Evolutionary conservation across 768 basidiomycete species (phyloP).

Genomic region (Tylopilus sp.): DNA sequence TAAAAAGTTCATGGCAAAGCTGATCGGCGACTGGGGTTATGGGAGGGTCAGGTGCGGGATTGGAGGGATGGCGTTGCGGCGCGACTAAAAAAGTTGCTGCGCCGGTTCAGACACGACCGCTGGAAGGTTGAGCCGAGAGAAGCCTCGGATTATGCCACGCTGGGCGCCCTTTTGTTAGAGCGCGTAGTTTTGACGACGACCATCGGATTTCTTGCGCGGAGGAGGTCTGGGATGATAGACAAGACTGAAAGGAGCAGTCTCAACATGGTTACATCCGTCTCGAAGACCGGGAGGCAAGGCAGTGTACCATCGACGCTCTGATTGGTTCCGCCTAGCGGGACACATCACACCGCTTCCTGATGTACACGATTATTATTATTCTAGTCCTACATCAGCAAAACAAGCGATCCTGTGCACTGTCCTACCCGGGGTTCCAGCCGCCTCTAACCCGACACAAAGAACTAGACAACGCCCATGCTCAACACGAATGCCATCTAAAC

Average conservation of each 20-base stretch:
- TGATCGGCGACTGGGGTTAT: not conserved
- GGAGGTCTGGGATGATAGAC: constrained; percentile 4
- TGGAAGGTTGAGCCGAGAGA: constrained; percentile 29
- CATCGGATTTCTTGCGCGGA: not conserved
- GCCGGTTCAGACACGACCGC: constrained; percentile 10
- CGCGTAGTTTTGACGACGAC: constrained; percentile 1
- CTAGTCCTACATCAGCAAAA: not conserved
- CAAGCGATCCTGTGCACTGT: not conserved
- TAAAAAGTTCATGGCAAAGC: constrained; percentile 29
- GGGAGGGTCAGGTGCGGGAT: not conserved
- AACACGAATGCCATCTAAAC: constrained; percentile 12
- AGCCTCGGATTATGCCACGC: constrained; percentile 33
- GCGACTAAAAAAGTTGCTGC: constrained; percentile 10
- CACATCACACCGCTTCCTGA: not conserved
- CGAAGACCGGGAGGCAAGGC: constrained; percentile 20
- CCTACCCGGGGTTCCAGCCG: not conserved
- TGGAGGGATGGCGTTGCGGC: constrained; percentile 9
- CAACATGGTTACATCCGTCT: constrained; percentile 17
- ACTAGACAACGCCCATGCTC: constrained; percentile 5
- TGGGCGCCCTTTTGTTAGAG: constrained; percentile 22
- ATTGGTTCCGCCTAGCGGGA: constrained; percentile 19
- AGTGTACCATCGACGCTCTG: constrained; percentile 24
- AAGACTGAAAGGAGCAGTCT: not conserved
- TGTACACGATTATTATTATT: constrained; percentile 12
- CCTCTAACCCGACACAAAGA: not conserved